Percentiles rank a stretch among this genome's conserved stretches.
These are phyloP conservation scores for Dothiorella sarmentorum DNA, from an alignment of 2,329 filamentous ascomycete genomes.

Conservation along the genomic window DNA sequence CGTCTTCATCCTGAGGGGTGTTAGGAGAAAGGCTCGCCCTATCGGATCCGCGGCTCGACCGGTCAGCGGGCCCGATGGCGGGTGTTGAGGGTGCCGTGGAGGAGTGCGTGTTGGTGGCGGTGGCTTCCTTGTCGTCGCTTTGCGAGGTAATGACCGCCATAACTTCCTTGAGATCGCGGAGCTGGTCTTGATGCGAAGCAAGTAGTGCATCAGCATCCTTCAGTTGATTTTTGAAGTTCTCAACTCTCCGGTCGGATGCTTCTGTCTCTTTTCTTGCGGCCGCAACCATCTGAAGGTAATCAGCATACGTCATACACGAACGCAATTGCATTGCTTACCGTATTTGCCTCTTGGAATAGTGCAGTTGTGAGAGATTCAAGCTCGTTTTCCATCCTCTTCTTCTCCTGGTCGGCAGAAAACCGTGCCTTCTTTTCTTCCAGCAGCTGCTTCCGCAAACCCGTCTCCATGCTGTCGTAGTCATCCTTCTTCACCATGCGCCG, in stretches of 20 bases:
- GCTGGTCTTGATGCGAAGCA: conserved; percentile 86
- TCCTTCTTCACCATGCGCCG: conserved; percentile 68
- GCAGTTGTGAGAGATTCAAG: conserved; percentile 85
- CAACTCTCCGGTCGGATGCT: conserved; percentile 75
- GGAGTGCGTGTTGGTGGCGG: conserved; percentile 56
- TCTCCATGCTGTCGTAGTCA: conserved; percentile 59
- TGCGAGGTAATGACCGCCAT: conserved; percentile 82
- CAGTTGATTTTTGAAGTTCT: conserved; percentile 80
- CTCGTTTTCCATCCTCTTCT: conserved; percentile 87
- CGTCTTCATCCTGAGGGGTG: conserved; percentile 51
- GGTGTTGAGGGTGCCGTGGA: conserved; percentile 76
- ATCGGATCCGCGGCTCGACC: conserved; percentile 60
- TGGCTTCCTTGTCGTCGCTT: conserved; percentile 62
- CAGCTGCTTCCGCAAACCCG: conserved; percentile 40
- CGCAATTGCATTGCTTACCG: conserved; percentile 44
- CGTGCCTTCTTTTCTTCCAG: conserved; percentile 41
- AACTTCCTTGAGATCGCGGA: conserved; percentile 84
- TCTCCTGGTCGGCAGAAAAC: conserved; percentile 56
- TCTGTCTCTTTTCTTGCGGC: conserved; percentile 83
- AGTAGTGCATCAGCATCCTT: conserved; percentile 82
- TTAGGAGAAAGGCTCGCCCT: conserved; percentile 44
- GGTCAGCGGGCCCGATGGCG: conserved; percentile 57
- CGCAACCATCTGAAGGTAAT: conserved; percentile 71
- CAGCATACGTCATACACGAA: conserved; percentile 20
- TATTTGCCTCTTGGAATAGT: conserved; percentile 97